These are phyloP conservation scores for Atkinsonella texensis DNA, from an alignment of 2,329 filamentous ascomycete species.

Conservation along the genomic window DNA sequence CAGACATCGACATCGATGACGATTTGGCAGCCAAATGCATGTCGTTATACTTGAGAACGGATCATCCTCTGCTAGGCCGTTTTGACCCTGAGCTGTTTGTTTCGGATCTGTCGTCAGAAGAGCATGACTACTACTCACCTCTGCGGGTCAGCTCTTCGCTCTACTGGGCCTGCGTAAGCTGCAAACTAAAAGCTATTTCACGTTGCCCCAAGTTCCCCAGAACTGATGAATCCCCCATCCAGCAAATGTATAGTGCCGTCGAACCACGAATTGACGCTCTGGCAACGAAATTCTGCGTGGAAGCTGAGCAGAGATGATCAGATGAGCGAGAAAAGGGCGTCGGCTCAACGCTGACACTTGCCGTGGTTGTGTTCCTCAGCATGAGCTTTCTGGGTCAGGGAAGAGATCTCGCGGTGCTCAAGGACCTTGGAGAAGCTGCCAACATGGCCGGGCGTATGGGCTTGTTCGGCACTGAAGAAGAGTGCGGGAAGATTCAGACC, in stretches of 20 bases:
- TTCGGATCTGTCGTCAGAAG: constrained; percentile 16
- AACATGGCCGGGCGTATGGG: constrained; percentile 16
- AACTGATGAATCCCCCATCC: not conserved
- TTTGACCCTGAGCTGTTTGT: constrained; percentile 25
- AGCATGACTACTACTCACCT: constrained; percentile 18
- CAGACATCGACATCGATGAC: constrained; percentile 16
- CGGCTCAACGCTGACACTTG: constrained; percentile 16
- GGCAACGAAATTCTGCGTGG: constrained; percentile 12
- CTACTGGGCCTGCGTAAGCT: constrained; percentile 22
- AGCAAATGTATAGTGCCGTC: constrained; percentile 24
- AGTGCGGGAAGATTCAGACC: not conserved
- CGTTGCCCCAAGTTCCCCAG: not conserved
- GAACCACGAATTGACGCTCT: constrained; percentile 14
- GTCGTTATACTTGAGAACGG: constrained; percentile 23
- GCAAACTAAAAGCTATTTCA: not conserved
- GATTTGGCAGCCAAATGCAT: constrained; percentile 19
- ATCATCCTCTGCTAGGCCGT: constrained; percentile 25
- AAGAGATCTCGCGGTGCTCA: constrained; percentile 17
- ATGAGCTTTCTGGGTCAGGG: constrained; percentile 19
- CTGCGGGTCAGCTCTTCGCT: constrained; percentile 24
- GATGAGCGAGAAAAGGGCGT: constrained; percentile 9
- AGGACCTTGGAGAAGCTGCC: constrained; percentile 14
- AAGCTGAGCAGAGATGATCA: constrained; percentile 16
- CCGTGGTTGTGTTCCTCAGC: constrained; percentile 19
- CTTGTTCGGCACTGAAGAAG: constrained; percentile 11